Evolutionary conservation across 2,329 filamentous ascomycete genomes (phyloP).

Genomic region (Fragosphaeria purpurea): DNA sequence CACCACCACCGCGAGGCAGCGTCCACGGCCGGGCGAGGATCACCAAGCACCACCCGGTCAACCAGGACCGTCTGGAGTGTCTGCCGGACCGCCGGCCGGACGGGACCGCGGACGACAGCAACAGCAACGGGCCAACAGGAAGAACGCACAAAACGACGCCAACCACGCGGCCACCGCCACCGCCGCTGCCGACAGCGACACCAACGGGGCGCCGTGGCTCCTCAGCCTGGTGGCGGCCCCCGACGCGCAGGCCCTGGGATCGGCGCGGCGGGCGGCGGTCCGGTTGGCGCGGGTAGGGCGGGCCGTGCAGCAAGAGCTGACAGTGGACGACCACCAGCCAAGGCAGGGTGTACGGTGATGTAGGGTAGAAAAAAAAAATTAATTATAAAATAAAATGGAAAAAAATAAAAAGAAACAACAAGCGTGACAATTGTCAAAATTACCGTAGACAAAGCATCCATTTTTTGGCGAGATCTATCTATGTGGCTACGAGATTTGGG

Average conservation of each 20-base stretch:
- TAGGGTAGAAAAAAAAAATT: constrained; percentile 4
- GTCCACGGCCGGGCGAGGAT: neutral
- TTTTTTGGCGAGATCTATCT: too few relatives aligned
- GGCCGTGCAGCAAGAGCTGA: constrained; percentile 46
- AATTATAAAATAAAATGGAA: neutral
- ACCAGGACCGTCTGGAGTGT: neutral
- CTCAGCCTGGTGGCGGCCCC: constrained; percentile 45
- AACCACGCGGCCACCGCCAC: constrained; percentile 9
- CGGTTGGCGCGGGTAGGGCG: constrained; percentile 44
- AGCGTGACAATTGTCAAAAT: constrained; percentile 1
- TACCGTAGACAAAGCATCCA: constrained; percentile 1
- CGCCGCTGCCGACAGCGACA: constrained; percentile 16
- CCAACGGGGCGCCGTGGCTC: constrained; percentile 35
- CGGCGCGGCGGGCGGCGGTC: constrained; percentile 42
- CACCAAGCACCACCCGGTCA: neutral
- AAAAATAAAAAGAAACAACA: neutral
- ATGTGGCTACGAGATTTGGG: too few relatives aligned
- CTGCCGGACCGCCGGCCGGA: too few relatives aligned
- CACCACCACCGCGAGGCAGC: neutral
- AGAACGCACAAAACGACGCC: neutral
- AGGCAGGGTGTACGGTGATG: too few relatives aligned
- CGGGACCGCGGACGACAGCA: too few relatives aligned
- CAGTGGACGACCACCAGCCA: constrained; percentile 17
- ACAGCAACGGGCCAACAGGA: neutral
- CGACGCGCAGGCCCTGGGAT: constrained; percentile 33